These are phyloP conservation scores for Carex pumila DNA, from an alignment of 176 grass and related monocot species.

Conservation along the genomic window DNA sequence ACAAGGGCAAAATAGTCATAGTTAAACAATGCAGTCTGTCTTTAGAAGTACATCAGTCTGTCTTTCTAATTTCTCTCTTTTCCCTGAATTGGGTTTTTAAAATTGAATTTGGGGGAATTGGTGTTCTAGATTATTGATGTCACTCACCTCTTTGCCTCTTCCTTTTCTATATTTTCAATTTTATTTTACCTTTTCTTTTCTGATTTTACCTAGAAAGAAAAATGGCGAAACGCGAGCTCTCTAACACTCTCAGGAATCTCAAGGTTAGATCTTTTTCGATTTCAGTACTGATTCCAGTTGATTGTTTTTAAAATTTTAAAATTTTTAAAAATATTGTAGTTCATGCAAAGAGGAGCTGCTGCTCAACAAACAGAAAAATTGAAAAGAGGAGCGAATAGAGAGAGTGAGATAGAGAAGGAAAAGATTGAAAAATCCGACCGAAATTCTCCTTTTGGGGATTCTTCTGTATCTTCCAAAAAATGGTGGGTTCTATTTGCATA, in stretches of 20 bases:
- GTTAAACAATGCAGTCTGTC: too few species aligned
- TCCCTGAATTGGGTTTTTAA: too few species aligned
- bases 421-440: background rate
- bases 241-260: constrained; percentile 68
- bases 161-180: background rate
- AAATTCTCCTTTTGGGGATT: background rate
- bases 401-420: constrained; percentile 31
- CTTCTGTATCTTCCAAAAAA: constrained; percentile 19
- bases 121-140: too few species aligned
- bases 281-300: background rate
- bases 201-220: background rate
- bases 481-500: constrained; percentile 13
- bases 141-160: background rate
- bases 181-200: background rate
- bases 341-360: constrained; percentile 74
- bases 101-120: too few species aligned
- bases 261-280: constrained; percentile 32
- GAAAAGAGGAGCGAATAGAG: background rate
- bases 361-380: constrained; percentile 25
- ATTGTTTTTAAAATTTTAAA: background rate
- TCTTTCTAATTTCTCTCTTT: too few species aligned
- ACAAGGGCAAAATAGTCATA: too few species aligned
- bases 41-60: too few species aligned
- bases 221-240: constrained; percentile 87
- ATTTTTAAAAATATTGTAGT: constrained; percentile 21